Base-by-base conservation (phyloP, 2,329 filamentous ascomycete species). In the Apiospora marii region DNA sequence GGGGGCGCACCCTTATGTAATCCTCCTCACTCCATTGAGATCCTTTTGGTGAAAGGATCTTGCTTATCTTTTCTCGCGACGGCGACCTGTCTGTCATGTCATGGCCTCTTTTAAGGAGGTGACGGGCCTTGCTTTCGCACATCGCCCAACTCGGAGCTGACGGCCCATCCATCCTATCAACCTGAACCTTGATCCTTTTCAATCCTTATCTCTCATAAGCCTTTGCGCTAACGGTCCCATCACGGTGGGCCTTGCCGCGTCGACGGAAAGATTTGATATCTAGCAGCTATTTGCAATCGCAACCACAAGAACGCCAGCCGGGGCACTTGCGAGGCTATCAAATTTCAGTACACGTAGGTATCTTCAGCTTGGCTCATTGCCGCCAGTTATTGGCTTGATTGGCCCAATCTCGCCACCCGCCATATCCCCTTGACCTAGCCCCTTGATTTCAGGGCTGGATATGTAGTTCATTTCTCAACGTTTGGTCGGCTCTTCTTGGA, bases 161-260 rank as follows among this genome's bases (percentile, higher is more conserved):
- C 58, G 58, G 58, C 14, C 58, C 34, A 64, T 41, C 8, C 22
- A 41, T 34, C 34, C 58, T 24, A 14, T 13, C 58, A 41, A 64
- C 34, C 58, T 41, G 37, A 41, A 41, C 37, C 37, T 41, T 41
- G 37, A 14, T 58, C 51, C 4, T 30, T 19, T 16, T 24, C 24
- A 24, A 19, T 64, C 34, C 58, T 64, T 64, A 64, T 64, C 58
- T 64, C 34, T 64, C 58, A 64, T 64, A 64, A 64, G 58, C 58
- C 58, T 61, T 61, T 12, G 34, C 58, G 58, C 58, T 64, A 64
- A 37, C 19, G 58, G 58, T 30, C 30, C 58, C 58, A 64, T 41
- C 58, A 13, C 58, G 34, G 58, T 64, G 58, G 58, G 34, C 34
- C 58, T 58, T 64, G 58, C 34, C 19, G 58, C 30, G 30, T n/a